Conservation (phyloP, 2,329 filamentous ascomycete species). For the Elsinoe arachidis region DNA sequence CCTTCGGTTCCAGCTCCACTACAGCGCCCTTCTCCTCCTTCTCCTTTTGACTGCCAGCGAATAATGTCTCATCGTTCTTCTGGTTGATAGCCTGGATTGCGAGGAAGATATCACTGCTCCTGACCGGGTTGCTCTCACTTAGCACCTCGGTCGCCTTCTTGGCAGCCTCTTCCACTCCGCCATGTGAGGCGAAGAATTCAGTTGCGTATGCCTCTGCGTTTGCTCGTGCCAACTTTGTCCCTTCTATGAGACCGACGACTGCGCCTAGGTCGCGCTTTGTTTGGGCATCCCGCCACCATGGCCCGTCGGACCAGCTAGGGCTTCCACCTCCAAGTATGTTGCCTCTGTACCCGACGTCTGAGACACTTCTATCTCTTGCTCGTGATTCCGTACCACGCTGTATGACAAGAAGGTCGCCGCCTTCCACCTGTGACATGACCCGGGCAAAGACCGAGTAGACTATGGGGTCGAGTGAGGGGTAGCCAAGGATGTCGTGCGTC, state of each 20-base stretch:
- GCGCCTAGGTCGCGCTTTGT: constrained; percentile 66
- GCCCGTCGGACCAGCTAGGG: constrained; percentile 81
- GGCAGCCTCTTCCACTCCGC: constrained; percentile 72
- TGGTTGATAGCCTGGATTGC: constrained; percentile 80
- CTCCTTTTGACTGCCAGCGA: constrained; percentile 46
- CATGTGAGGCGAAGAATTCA: constrained; percentile 72
- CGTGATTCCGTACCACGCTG: constrained; percentile 84
- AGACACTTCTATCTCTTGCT: constrained; percentile 49
- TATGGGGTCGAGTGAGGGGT: constrained; percentile 86
- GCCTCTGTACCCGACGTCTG: constrained; percentile 51
- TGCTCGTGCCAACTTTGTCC: constrained; percentile 82
- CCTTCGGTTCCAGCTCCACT: constrained; percentile 42
- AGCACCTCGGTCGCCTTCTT: constrained; percentile 69
- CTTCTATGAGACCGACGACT: constrained; percentile 73
- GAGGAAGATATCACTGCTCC: constrained; percentile 90
- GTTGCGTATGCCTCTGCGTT: constrained; percentile 78
- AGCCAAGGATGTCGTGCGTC: constrained; percentile 89
- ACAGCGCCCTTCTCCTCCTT: constrained; percentile 47
- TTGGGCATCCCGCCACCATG: constrained; percentile 74
- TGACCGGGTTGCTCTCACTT: constrained; percentile 77
- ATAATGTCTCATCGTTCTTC: constrained; percentile 56
- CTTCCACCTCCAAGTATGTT: constrained; percentile 31
- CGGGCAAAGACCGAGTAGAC: constrained; percentile 86
- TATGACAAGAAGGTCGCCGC: constrained; percentile 86
- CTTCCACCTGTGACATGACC: constrained; percentile 98